Base-by-base conservation (phyloP, 169 alveolate species). In the Neospora caninum region DNA sequence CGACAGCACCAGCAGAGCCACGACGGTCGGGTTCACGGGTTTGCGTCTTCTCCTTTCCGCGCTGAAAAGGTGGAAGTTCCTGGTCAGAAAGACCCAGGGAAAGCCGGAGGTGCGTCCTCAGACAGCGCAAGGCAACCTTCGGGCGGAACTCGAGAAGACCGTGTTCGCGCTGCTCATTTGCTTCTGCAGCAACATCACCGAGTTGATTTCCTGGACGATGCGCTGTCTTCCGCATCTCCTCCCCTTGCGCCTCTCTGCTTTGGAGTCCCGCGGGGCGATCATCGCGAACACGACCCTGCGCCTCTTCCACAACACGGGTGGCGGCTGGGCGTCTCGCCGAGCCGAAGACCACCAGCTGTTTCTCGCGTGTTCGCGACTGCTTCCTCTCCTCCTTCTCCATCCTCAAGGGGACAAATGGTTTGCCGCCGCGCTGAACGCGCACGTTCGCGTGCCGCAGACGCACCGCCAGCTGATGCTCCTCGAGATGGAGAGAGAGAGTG, bases 371-470 rank as follows among this genome's bases (percentile, higher is more conserved):
- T 80, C 95, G 43, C 83, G 88, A 22, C 95, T 92, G 69, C 88
- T 92, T 36, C 92, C 95, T 7, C 41, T 86, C 25, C 89, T 92
- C n/a, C 92, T 92, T 73, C 92, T 92, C 82, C 95, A 73, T 80
- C 95, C 95, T 25, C 92, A 92, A 67, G 92, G 92, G 22, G 10
- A 83, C 78, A 92, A 64, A n/a, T 92, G 95, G 95, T 64, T 92
- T 73, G 92, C 83, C 80, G 83, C 78, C 22, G 95, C 95, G 36
- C 93, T 92, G 67, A 82, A 58, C 54, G 31, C 45, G 7, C 39
- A 42, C 34, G 67, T 18, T 16, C 69, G 67, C 38, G 89, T 82
- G 67, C 89, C 89, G 25, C 64, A 9, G 38, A 42, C 89, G 13
- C 89, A 82, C 69, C 69, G 89, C 16, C 43, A 82, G 89, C 67